Conservation (phyloP, 305 asterid species). For the Fraxinus ornus region DNA sequence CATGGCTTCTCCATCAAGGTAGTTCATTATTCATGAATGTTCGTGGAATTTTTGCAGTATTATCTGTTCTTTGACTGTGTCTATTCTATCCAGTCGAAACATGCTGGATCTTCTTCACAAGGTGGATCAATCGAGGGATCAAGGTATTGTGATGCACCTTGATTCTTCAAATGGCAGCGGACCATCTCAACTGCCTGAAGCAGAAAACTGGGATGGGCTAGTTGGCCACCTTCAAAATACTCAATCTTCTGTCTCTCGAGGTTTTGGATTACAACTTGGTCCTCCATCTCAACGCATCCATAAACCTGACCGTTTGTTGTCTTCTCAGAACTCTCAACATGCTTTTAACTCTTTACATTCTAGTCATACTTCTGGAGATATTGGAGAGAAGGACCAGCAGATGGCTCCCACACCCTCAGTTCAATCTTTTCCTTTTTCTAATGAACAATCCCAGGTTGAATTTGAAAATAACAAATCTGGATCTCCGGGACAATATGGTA, state of each 20-base stretch:
- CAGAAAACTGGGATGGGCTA: constrained; percentile 52
- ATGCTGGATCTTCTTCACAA: constrained; percentile 89
- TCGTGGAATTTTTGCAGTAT: neutral
- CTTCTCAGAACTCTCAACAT: constrained; percentile 43
- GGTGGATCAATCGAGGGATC: constrained; percentile 67
- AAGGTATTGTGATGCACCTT: constrained; percentile 34
- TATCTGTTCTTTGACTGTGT: constrained; percentile 21
- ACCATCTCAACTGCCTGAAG: constrained; percentile 49
- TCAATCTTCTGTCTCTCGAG: constrained; percentile 61
- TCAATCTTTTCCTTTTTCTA: constrained; percentile 45
- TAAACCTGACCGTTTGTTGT: constrained; percentile 32
- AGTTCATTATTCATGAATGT: constrained; percentile 20
- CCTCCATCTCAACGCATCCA: constrained; percentile 68
- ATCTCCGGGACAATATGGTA: constrained; percentile 27
- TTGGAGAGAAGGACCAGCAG: constrained; percentile 41
- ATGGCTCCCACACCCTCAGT: constrained; percentile 37
- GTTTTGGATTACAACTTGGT: constrained; percentile 87
- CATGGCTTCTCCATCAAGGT: constrained; percentile 51
- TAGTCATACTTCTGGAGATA: constrained; percentile 33
- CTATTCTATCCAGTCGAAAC: constrained; percentile 56
- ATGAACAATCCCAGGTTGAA: constrained; percentile 41
- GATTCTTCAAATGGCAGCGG: constrained; percentile 38
- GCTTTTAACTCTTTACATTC: constrained; percentile 27
- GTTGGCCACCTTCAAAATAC: constrained; percentile 44
- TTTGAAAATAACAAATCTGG: constrained; percentile 37